Base-by-base conservation (phyloP, 2,329 filamentous ascomycete species). In the Diaporthe longicolla region DNA sequence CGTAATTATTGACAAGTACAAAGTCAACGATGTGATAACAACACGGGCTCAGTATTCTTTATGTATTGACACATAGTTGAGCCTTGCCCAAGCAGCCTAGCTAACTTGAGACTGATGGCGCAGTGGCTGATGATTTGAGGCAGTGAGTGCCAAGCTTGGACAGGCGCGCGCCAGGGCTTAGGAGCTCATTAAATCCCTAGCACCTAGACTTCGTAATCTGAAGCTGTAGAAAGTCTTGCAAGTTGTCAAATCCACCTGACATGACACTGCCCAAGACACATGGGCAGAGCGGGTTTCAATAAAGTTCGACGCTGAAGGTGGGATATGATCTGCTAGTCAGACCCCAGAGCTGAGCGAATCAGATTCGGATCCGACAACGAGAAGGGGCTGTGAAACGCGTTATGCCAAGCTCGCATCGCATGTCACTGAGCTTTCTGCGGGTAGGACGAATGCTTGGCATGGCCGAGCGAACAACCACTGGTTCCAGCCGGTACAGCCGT, bases 291-390 rank as follows among this genome's bases (percentile, higher is more conserved):
- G 55, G 55, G 15, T 37, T 40, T 37, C 32, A 35, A 59, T 40
- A 59, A 21, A 40, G 55, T 59, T 59, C 32, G 21, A 37, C 35
- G 29, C 29, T 37, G 55, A n/a, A 59, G 32, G 24, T 35, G 32
- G 11, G 10, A 40, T 40, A 11, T 59, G 37, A 17, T 43, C 40
- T 15, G 11, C 55, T 59, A 40, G 55, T 59, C 55, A 59, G 55
- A 40, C 11, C 5, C n/a, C 4, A 24, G 32, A 9, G 21, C 55
- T 24, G 55, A 40, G 55, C 55, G 4, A 58, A 58, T 58, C 55
- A 58, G 32, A 58, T 8, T n/a, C 55, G 11, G 55, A 58, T 58
- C 55, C 55, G 55, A 58, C 55, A 58, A 58, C 55, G 55, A 58
- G 55, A 37, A 15, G 32, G 55, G 55, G 32, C 55, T 59, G 32